Base-by-base conservation (phyloP, 139 green algal genomes). In the Nannochloris sp. region DNA sequence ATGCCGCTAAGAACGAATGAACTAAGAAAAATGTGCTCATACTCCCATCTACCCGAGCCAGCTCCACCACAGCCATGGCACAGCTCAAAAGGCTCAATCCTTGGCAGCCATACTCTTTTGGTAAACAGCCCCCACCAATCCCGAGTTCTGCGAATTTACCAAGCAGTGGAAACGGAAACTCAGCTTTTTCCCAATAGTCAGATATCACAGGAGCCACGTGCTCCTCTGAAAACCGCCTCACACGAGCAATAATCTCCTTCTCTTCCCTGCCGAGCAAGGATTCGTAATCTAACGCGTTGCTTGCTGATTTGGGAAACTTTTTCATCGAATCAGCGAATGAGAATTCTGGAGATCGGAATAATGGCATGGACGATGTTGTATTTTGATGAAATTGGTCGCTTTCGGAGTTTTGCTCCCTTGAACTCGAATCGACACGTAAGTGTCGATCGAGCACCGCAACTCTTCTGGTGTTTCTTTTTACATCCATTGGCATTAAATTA, bases 1-100 rank as follows among this genome's bases (percentile, higher is more conserved):
- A 70, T 74, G 90, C 87, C 29, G 76, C 85, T 49, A 97, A 79
- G 74, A 83, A 86, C n/a, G 72, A 83, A 76, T 97, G 91, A 58
- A 97, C 90, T 70, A 97, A 79, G 62, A 93, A 72, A 72, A 97
- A 97, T 19, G 91, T 97, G 31, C 71, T 83, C 48, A 88, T 80
- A 67, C 71, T 87, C 49, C 79, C 83, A 69, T 97, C 91, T 57
- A 97, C 90, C 9, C 91, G 78, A 16, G 85, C 70, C 23, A 94
- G 72, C 80, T 97, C 91, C 9, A 90, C 71, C 5, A 83, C 76
- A 9, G 81, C 88, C 69, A 89, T 82, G 15, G 69, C 84, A 10
- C 60, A 66, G 4, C 48, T 75, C 23, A 87, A 27, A 9, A 85
- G 43, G 19, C 49, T 74, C 37, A 82, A 60, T 18, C 90, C 85